A percentile compares a stretch with the other conserved stretches of the same genome.
Evolutionary conservation across 768 basidiomycete genomes (phyloP).

Genomic region (Sarcodon sp.): DNA sequence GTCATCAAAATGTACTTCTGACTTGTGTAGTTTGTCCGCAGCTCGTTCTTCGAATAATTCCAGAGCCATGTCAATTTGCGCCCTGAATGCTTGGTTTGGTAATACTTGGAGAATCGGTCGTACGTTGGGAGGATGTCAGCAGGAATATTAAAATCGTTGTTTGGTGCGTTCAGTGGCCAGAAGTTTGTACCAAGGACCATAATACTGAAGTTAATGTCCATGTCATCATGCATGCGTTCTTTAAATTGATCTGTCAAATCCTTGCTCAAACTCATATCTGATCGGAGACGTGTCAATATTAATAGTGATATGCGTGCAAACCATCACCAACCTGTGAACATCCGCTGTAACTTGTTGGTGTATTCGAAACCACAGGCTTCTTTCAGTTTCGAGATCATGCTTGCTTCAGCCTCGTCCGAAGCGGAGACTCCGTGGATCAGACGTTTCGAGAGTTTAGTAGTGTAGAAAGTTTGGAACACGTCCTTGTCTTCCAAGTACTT

Average conservation of each 20-base stretch:
- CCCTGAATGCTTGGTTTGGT: constrained; percentile 87
- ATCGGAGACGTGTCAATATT: neutral
- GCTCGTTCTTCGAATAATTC: constrained; percentile 96
- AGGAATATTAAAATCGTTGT: constrained; percentile 82
- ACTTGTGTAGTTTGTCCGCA: constrained; percentile 83
- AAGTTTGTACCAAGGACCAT: constrained; percentile 94
- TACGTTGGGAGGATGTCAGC: constrained; percentile 78
- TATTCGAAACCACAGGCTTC: constrained; percentile 96
- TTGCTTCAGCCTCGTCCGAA: constrained; percentile 92
- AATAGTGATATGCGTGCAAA: neutral
- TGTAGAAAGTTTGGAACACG: constrained; percentile 97
- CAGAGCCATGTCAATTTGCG: constrained; percentile 96
- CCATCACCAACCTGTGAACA: constrained; percentile 75
- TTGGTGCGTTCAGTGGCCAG: constrained; percentile 84
- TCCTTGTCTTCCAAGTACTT: constrained; percentile 99
- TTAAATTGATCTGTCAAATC: constrained; percentile 94
- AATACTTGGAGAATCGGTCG: constrained; percentile 86
- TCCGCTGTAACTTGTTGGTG: constrained; percentile 89
- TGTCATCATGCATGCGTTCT: constrained; percentile 81
- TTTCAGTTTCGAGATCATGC: constrained; percentile 97
- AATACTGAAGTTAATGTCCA: constrained; percentile 83
- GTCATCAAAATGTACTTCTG: constrained; percentile 97
- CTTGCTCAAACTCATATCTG: constrained; percentile 92
- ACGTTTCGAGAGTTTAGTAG: constrained; percentile 85
- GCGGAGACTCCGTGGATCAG: constrained; percentile 85